Evolutionary conservation across 805 yeast genomes (phyloP).

Genomic region (Barnettozyma botsteinii): DNA sequence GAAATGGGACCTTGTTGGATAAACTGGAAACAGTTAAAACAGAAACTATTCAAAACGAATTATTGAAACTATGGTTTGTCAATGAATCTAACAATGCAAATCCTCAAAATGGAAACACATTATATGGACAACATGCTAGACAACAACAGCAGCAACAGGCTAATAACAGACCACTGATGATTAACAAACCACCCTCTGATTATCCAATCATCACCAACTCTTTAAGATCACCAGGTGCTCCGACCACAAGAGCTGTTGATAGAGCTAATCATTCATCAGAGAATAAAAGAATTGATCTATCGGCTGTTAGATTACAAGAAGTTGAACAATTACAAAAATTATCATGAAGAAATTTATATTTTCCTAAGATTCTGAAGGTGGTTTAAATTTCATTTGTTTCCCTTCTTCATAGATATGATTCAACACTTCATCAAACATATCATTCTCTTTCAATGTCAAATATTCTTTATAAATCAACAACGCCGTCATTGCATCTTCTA

Average conservation of each 20-base stretch:
- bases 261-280: conserved; percentile 25
- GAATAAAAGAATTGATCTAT: conserved; percentile 23
- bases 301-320: conserved; percentile 20
- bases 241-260: conserved; percentile 38
- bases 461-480: conserved; percentile 69
- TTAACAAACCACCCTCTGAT: conserved; percentile 2
- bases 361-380: conserved; percentile 18
- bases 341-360: background rate
- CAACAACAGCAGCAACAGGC: conserved; percentile 16
- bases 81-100: conserved; percentile 13
- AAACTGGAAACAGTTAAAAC: conserved; percentile 8
- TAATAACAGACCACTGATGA: conserved; percentile 6
- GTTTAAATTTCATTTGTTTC: conserved; percentile 24
- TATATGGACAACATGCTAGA: conserved; percentile 11
- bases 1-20: background rate
- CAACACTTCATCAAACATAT: conserved; percentile 56
- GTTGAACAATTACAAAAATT: conserved; percentile 21
- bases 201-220: background rate
- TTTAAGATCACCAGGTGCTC: conserved; percentile 22
- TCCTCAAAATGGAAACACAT: conserved; percentile 3
- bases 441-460: conserved; percentile 50
- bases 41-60: conserved; percentile 17
- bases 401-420: conserved; percentile 71
- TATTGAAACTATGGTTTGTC: conserved; percentile 22
- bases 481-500: conserved; percentile 92